Percentiles rank a stretch among this genome's conserved stretches.
These are phyloP conservation scores for Carex cristatella DNA, from an alignment of 176 grass and related monocot genomes.

Conservation along the genomic window DNA sequence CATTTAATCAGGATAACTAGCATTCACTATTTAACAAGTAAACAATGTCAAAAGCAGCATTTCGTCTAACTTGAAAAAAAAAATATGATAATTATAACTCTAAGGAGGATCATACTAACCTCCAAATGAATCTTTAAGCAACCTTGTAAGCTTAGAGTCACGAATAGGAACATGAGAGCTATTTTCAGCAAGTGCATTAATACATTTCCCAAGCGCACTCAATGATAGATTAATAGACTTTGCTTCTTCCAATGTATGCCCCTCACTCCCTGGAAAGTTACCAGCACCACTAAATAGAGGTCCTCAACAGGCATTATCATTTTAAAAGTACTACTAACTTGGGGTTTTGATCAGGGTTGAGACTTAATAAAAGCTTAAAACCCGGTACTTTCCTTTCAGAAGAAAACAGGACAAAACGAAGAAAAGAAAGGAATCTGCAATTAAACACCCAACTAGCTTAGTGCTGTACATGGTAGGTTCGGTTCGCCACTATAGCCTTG, in stretches of 20 bases:
- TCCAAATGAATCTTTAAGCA: slow-evolving; percentile 99
- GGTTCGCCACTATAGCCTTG: neutral
- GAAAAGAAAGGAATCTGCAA: neutral
- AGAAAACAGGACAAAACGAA: neutral
- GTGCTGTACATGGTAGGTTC: neutral
- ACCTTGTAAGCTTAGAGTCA: slow-evolving; percentile 98
- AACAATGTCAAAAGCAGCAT: neutral
- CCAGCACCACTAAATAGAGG: slow-evolving; percentile 16
- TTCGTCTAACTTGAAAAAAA: neutral
- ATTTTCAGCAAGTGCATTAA: slow-evolving; percentile 97
- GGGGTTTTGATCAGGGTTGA: neutral
- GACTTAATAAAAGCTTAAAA: neutral
- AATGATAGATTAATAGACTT: slow-evolving; percentile 98
- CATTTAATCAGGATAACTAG: slow-evolving; percentile 26
- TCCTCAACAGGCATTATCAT: slow-evolving; percentile 11
- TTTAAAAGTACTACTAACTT: neutral
- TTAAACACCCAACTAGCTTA: neutral
- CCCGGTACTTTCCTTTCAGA: neutral
- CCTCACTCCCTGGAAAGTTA: slow-evolving; percentile 79
- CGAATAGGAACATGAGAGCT: slow-evolving; percentile 92
- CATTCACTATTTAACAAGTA: neutral
- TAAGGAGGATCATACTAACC: slow-evolving; percentile 36
- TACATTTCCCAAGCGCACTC: slow-evolving; percentile 94
- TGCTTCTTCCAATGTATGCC: slow-evolving; percentile 97
- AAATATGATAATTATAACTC: neutral